A percentile compares a stretch with the other conserved stretches of the same genome.
phyloP scores from a whole-genome alignment of 1,139 yeast genomes.

The Saccharomyces hybrid region DNA sequence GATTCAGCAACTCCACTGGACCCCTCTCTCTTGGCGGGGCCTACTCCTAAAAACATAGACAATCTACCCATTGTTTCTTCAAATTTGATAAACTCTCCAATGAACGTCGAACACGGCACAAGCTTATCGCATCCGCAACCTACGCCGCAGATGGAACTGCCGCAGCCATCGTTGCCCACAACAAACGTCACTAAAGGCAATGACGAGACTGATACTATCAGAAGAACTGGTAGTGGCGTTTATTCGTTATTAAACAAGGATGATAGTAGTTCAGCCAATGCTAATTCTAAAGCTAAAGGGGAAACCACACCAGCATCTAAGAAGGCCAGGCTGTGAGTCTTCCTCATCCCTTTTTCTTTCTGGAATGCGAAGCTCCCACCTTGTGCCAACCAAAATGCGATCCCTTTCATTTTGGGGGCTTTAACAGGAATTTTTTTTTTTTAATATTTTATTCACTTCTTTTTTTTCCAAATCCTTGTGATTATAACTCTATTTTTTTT shows the following conservation, averaged over 20 bases:
- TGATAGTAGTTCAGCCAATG: slow-evolving; percentile 4
- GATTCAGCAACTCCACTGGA: not conserved
- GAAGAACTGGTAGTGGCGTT: slow-evolving; percentile 12
- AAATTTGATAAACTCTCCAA: slow-evolving; percentile 2
- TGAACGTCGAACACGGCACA: slow-evolving; percentile 2
- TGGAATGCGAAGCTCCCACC: too few species aligned
- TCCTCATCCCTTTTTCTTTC: not conserved
- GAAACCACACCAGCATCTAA: slow-evolving; percentile 1
- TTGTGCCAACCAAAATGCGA: not conserved
- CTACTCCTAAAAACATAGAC: not conserved
- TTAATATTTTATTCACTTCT: not conserved
- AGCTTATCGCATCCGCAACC: not conserved
- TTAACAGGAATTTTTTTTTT: not conserved
- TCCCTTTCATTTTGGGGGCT: not conserved
- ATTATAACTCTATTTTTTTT: not conserved
- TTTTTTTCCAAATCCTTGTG: not conserved
- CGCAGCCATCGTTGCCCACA: not conserved
- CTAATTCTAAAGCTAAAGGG: slow-evolving; percentile 6
- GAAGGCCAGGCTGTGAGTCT: not conserved
- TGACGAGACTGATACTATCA: not conserved
- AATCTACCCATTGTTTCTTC: not conserved
- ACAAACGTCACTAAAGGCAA: not conserved
- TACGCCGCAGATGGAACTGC: not conserved
- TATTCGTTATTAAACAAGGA: slow-evolving; percentile 15
- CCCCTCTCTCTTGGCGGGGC: not conserved